Conservation (phyloP, 495 filamentous ascomycete genomes). For the Terfezia claveryi region DNA sequence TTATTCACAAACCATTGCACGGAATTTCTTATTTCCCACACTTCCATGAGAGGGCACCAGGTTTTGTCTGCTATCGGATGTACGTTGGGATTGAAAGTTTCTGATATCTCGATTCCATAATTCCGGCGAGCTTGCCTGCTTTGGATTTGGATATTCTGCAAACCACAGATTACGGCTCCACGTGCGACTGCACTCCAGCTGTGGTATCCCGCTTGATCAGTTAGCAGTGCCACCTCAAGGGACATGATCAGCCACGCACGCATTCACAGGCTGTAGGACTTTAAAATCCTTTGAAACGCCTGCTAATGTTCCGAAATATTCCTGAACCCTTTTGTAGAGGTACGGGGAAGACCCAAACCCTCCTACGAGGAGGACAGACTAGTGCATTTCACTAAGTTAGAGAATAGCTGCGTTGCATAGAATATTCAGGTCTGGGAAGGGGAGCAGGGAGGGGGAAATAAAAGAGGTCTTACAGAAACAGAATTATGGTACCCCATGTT, state of each 20-base stretch:
- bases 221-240: neutral
- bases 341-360: neutral
- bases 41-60: too few species aligned
- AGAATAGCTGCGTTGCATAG: too few species aligned
- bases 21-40: too few species aligned
- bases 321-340: neutral
- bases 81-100: too few species aligned
- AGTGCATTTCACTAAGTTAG: neutral
- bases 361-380: neutral
- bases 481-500: neutral
- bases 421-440: too few species aligned
- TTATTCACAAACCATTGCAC: too few species aligned
- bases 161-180: neutral
- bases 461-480: constrained; percentile 5
- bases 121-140: constrained; percentile 8
- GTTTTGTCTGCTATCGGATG: too few species aligned
- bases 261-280: constrained; percentile 2
- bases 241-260: neutral
- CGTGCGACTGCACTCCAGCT: neutral
- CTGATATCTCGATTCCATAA: neutral
- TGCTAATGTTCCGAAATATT: neutral
- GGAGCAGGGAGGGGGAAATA: neutral
- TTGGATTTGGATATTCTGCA: constrained; percentile 7
- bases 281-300: neutral
- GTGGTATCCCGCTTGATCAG: too few species aligned